A percentile compares a stretch with the other conserved stretches of the same genome.
Conservation (phyloP, 371 early-diverging fungal species). For the Mortierella sp. region DNA sequence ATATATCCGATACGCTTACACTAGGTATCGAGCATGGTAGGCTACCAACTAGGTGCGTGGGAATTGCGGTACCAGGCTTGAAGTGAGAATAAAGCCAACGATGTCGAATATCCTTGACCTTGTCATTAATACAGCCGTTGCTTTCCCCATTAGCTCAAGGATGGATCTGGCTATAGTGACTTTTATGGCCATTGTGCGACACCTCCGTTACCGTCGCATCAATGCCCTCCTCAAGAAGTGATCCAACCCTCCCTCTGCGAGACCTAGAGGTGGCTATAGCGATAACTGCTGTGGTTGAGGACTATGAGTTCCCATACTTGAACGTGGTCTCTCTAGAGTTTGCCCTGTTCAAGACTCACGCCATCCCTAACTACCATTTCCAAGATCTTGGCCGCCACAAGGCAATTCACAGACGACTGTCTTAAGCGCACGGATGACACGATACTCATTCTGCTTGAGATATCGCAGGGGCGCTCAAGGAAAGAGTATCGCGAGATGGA, state of each 20-base stretch:
- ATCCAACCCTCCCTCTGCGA: slow-evolving; percentile 61
- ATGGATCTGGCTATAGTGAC: slow-evolving; percentile 14
- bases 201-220: slow-evolving; percentile 57
- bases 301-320: slow-evolving; percentile 64
- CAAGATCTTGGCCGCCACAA: slow-evolving; percentile 61
- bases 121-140: not conserved
- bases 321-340: slow-evolving; percentile 58
- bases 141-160: slow-evolving; percentile 5
- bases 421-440: slow-evolving; percentile 66
- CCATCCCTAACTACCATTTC: slow-evolving; percentile 69
- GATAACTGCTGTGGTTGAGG: slow-evolving; percentile 48
- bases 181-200: slow-evolving; percentile 60
- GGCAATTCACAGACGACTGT: slow-evolving; percentile 56
- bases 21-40: too few species aligned
- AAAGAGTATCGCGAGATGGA: slow-evolving; percentile 51
- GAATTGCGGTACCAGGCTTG: too few species aligned
- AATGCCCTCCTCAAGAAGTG: slow-evolving; percentile 58
- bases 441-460: slow-evolving; percentile 47
- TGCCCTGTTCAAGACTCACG: slow-evolving; percentile 70
- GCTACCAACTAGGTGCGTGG: too few species aligned
- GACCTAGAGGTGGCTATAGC: slow-evolving; percentile 59
- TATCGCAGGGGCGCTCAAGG: slow-evolving; percentile 5
- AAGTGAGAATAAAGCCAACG: not conserved
- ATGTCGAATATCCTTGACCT: slow-evolving; percentile 11
- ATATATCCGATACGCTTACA: too few species aligned